Percentiles rank a stretch among this genome's conserved stretches.
phyloP scores from a whole-genome alignment of 2,329 filamentous ascomycete species.

The Calonectria naviculata region DNA sequence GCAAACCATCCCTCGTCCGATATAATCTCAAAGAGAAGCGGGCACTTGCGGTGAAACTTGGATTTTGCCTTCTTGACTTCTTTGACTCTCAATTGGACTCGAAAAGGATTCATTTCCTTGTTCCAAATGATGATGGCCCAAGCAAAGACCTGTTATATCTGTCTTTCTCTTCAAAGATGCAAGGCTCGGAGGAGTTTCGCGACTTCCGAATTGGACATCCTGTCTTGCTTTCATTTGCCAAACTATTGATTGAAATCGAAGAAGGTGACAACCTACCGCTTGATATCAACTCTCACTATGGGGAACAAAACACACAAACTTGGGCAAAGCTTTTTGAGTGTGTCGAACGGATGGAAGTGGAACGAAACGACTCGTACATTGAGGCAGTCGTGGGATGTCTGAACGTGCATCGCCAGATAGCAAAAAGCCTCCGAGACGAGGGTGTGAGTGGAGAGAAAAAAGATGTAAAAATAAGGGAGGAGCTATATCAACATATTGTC shows the following conservation, averaged over 20 bases:
- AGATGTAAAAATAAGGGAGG: neutral
- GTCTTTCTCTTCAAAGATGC: neutral
- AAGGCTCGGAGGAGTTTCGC: neutral
- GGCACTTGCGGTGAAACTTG: neutral
- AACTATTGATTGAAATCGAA: neutral
- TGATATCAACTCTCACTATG: neutral
- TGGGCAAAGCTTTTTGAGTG: neutral
- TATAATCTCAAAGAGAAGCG: neutral
- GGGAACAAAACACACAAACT: neutral
- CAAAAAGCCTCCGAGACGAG: neutral
- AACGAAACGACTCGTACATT: neutral
- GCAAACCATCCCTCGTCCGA: neutral
- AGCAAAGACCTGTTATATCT: neutral
- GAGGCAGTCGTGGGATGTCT: neutral
- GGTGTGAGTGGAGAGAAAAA: neutral
- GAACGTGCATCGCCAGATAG: neutral
- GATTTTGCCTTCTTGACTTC: neutral
- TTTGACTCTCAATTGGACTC: neutral
- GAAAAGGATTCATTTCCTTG: neutral
- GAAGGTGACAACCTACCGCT: neutral
- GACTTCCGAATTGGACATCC: neutral
- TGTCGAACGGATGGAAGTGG: neutral
- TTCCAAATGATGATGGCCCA: neutral
- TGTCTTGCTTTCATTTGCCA: neutral
- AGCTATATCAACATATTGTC: neutral